phyloP scores from a whole-genome alignment of 495 filamentous ascomycete genomes.

The Eremomyces bilateralis region DNA sequence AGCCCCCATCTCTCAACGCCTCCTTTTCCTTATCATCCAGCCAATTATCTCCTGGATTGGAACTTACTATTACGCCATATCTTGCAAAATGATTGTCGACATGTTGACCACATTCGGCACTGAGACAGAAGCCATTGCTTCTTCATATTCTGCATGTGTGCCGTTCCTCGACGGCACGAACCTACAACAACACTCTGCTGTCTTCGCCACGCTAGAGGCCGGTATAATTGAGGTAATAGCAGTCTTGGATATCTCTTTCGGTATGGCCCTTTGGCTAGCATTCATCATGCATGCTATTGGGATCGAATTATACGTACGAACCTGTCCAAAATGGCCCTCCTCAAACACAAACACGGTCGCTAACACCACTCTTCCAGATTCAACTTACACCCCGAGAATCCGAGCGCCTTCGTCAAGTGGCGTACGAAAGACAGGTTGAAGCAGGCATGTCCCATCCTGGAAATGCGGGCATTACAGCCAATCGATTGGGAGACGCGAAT shows the following conservation, averaged over 20 bases:
- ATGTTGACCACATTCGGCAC: no score
- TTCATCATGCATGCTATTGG: constrained; percentile 23
- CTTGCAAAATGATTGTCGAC: no score
- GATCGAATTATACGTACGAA: constrained; percentile 31
- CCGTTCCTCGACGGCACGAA: constrained; percentile 10
- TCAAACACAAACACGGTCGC: no score
- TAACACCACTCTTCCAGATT: no score
- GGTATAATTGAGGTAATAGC: constrained; percentile 16
- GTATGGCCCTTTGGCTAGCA: constrained; percentile 23
- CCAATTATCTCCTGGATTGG: no score
- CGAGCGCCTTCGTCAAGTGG: constrained; percentile 26
- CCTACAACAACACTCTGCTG: constrained; percentile 11
- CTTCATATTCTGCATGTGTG: constrained; percentile 23
- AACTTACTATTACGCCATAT: no score
- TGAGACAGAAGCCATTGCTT: no score
- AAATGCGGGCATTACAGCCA: constrained; percentile 23
- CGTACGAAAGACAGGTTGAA: constrained; percentile 29
- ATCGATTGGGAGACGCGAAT: constrained; percentile 27
- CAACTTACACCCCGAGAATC: constrained; percentile 26
- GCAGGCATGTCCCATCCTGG: constrained; percentile 27
- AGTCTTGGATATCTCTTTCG: constrained; percentile 22
- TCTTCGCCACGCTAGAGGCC: constrained; percentile 14
- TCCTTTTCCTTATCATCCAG: no score
- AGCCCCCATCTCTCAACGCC: no score
- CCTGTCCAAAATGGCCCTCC: no score